Evolutionary conservation across 2,329 filamentous ascomycete genomes (phyloP).

Genomic region (Periconia digitata): DNA sequence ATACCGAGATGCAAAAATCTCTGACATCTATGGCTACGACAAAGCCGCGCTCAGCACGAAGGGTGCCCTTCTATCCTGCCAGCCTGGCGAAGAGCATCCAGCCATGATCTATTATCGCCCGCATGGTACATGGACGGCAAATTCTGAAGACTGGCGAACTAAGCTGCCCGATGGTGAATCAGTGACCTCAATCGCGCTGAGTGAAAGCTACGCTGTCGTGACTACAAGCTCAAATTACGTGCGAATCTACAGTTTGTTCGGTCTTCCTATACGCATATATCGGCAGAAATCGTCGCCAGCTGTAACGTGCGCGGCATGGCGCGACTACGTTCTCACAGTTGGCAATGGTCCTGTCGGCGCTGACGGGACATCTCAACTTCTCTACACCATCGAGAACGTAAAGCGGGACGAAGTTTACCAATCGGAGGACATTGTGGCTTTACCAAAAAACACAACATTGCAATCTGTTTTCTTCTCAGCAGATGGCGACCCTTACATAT

Average conservation of each 20-base stretch:
- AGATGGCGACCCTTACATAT: conserved; percentile 92
- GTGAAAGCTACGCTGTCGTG: conserved; percentile 86
- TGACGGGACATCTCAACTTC: conserved; percentile 74
- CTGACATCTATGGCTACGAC: conserved; percentile 92
- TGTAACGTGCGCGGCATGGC: conserved; percentile 91
- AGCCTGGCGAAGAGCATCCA: conserved; percentile 61
- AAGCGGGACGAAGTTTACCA: conserved; percentile 94
- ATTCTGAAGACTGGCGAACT: conserved; percentile 81
- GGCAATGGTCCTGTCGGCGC: conserved; percentile 85
- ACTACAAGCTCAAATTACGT: conserved; percentile 87
- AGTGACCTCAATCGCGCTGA: conserved; percentile 84
- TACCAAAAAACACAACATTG: conserved; percentile 72
- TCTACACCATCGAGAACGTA: conserved; percentile 93
- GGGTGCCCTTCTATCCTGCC: conserved; percentile 83
- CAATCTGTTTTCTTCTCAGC: conserved; percentile 91
- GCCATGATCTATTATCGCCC: conserved; percentile 94
- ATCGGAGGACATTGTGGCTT: conserved; percentile 85
- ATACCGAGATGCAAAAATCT: conserved; percentile 93
- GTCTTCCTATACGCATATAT: conserved; percentile 85
- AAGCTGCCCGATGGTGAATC: conserved; percentile 84
- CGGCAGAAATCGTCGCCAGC: conserved; percentile 87
- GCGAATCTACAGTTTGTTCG: conserved; percentile 89
- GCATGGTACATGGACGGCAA: conserved; percentile 92
- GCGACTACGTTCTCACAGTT: conserved; percentile 93
- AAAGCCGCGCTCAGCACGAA: conserved; percentile 88